Base-by-base conservation (phyloP, 495 filamentous ascomycete species). In the Aspergillus homomorphus region DNA sequence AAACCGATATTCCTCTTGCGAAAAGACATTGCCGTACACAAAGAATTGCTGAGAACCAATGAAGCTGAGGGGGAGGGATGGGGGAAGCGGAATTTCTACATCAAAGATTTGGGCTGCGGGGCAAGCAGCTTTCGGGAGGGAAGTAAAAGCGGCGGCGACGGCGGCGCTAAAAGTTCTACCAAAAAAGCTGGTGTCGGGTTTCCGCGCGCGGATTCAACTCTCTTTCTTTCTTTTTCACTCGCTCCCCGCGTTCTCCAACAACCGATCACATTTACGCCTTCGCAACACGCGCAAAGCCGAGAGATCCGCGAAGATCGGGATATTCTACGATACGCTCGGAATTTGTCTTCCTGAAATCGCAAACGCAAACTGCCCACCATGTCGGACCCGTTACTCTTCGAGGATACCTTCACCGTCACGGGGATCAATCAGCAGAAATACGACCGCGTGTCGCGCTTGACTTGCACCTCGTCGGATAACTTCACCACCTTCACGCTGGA, bases 391-490 rank as follows among this genome's bases (percentile, higher is more conserved):
- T 83, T 92, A 61, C 88, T 97, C 73, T 96, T 92, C 80, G 91
- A 96, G 71, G 91, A 95, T 58, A 85, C 84, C 69, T 97, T 99
- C 86, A 85, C 79, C 54, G 81, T 99, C 68, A 91, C 88, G 54
- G 67, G 73, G 45, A 69, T 92, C 72, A 88, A 92, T 79, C 77
- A 84, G 52, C 77, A 86, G 61, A 96, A 97, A 75, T 99, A 99
- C 74, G 94, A 98, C 77, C 91, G 93, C 53, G 92, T 97, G 42
- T 85, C 87, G 45, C 92, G 94, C 62, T 79, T 97, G 65, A 80
- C 72, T 44, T 89, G 83, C 65, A 86, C 78, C 28, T 91, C 85
- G 20, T 79, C 83, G 54, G 87, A 92, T 76, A 81, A 77, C 60
- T 79, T 79, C 57, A 89, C 87, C 30, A 82, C 80, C 50, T 87